These are phyloP conservation scores for Hymenoscyphus linearis DNA, from an alignment of 2,329 filamentous ascomycete species.

Conservation along the genomic window DNA sequence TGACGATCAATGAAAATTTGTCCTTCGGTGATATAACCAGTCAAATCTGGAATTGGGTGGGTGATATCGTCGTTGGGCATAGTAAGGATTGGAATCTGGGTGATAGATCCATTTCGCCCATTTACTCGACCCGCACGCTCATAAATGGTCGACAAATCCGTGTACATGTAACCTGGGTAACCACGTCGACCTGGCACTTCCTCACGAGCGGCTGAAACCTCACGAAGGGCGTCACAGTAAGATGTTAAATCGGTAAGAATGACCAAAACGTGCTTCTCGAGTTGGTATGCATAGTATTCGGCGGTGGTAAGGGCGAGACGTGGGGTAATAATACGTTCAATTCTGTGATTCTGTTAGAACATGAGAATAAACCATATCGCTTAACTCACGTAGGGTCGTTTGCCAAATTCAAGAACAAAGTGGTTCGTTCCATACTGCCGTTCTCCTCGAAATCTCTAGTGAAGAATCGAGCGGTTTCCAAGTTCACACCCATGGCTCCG, in stretches of 20 bases:
- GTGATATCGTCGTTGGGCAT: conserved; percentile 99
- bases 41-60: conserved; percentile 97
- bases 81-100: conserved; percentile 96
- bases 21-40: conserved; percentile 97
- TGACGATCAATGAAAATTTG: conserved; percentile 97
- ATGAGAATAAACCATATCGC: neutral
- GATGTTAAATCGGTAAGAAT: conserved; percentile 97
- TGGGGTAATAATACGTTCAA: conserved; percentile 99
- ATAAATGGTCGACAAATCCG: conserved; percentile 99
- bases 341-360: conserved; percentile 46
- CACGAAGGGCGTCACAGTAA: conserved; percentile 97
- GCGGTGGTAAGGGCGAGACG: conserved; percentile 96
- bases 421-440: conserved; percentile 94
- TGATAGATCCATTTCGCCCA: conserved; percentile 96
- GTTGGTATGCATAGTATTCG: conserved; percentile 99
- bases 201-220: conserved; percentile 95
- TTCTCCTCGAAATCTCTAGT: conserved; percentile 99
- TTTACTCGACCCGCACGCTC: conserved; percentile 97
- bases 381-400: conserved; percentile 88
- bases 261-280: conserved; percentile 98
- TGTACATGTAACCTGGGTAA: conserved; percentile 99
- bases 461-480: conserved; percentile 98
- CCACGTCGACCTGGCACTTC: conserved; percentile 98
- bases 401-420: conserved; percentile 96
- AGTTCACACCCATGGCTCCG: conserved; percentile 99